phyloP scores from a whole-genome alignment of 805 yeast species.

The Cyberlindnera misumaiensis region DNA sequence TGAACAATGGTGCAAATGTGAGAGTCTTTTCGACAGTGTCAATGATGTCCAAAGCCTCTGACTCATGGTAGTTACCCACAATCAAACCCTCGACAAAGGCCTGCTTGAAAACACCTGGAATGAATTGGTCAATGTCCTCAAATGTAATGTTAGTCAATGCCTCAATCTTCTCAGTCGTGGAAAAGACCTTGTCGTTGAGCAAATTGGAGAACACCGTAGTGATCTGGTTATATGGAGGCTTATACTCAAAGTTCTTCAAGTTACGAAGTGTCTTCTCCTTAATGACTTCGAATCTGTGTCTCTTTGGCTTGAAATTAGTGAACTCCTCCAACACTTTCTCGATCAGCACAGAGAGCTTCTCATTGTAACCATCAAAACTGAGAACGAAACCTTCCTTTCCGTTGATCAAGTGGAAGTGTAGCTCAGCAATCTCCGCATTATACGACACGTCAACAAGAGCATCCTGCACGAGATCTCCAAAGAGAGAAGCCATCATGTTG shows the following conservation, averaged over 20 bases:
- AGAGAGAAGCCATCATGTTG: constrained; percentile 51
- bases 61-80: constrained; percentile 62
- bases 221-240: constrained; percentile 75
- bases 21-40: constrained; percentile 34
- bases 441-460: constrained; percentile 70
- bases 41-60: constrained; percentile 46
- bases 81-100: constrained; percentile 65
- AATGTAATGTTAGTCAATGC: constrained; percentile 39
- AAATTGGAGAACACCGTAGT: constrained; percentile 55
- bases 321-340: constrained; percentile 53
- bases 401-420: constrained; percentile 48
- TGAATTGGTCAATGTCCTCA: constrained; percentile 44
- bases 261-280: constrained; percentile 59
- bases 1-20: constrained; percentile 32
- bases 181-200: constrained; percentile 68
- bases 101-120: constrained; percentile 48
- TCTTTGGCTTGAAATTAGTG: constrained; percentile 39
- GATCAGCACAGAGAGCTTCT: constrained; percentile 62
- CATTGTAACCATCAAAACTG: constrained; percentile 73
- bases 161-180: constrained; percentile 51
- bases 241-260: constrained; percentile 60
- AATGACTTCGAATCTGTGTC: constrained; percentile 57
- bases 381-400: constrained; percentile 68
- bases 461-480: constrained; percentile 69
- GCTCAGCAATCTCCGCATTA: constrained; percentile 79